Percentiles rank a stretch among this genome's conserved stretches.
These are phyloP conservation scores for Bruguiera hainesii DNA, from an alignment of 441 rosid genomes.

Conservation along the genomic window DNA sequence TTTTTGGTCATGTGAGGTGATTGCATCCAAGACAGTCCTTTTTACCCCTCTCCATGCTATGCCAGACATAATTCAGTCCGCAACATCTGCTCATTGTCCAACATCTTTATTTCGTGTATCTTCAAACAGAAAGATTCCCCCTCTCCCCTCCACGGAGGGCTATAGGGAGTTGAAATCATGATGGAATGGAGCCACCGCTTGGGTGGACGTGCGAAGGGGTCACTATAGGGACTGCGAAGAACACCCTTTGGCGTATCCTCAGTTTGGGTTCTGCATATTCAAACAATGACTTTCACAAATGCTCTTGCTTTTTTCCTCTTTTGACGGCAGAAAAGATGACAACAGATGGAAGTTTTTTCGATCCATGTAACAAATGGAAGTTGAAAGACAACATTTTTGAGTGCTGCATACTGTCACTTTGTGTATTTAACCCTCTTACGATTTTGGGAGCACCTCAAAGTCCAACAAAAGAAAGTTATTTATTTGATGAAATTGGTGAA, in stretches of 20 bases:
- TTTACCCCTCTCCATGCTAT: not conserved
- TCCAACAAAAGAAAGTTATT: constrained; percentile 27
- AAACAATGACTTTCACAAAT: constrained; percentile 49
- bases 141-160: constrained; percentile 8
- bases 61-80: constrained; percentile 3
- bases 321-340: constrained; percentile 3
- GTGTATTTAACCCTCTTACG: not conserved
- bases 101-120: constrained; percentile 14
- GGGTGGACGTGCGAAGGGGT: constrained; percentile 41
- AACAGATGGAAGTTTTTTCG: not conserved
- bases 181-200: constrained; percentile 28
- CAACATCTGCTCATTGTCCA: constrained; percentile 19
- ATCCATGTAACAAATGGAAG: too few species aligned
- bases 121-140: constrained; percentile 22
- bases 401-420: not conserved
- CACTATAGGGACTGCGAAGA: constrained; percentile 22
- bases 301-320: constrained; percentile 21
- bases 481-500: constrained; percentile 24
- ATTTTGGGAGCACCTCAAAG: constrained; percentile 16
- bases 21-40: constrained; percentile 35
- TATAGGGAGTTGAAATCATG: constrained; percentile 31
- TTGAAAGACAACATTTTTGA: not conserved
- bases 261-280: constrained; percentile 41
- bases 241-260: constrained; percentile 24
- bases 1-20: not conserved